Percentiles rank a stretch among this genome's conserved stretches.
Evolutionary conservation across 768 basidiomycete genomes (phyloP).

Genomic region (Coprinellus micaceus): DNA sequence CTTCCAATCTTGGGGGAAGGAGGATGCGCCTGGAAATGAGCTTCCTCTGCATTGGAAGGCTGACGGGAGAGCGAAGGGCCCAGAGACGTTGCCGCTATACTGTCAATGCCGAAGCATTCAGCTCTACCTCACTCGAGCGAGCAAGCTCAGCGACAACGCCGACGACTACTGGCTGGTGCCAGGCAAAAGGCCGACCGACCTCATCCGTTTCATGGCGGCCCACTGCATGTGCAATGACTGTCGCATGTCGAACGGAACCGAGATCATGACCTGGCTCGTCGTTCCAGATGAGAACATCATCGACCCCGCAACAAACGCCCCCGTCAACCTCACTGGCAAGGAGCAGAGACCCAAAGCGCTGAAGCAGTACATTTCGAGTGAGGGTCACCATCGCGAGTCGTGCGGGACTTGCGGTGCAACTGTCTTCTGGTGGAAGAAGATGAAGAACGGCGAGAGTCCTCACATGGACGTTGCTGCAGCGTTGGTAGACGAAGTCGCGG

Average conservation of each 20-base stretch:
- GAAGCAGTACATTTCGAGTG: slow-evolving; percentile 15
- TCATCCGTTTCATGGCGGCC: slow-evolving; percentile 21
- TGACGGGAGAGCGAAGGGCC: not conserved
- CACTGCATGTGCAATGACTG: slow-evolving; percentile 27
- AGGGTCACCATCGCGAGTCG: slow-evolving; percentile 15
- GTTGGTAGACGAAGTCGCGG: slow-evolving; percentile 4
- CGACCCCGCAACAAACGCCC: slow-evolving; percentile 10
- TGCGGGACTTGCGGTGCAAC: slow-evolving; percentile 19
- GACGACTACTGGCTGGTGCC: slow-evolving; percentile 28
- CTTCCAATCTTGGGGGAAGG: slow-evolving; percentile 11
- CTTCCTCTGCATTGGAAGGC: slow-evolving; percentile 21
- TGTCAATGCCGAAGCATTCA: slow-evolving; percentile 17
- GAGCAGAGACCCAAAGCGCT: slow-evolving; percentile 11
- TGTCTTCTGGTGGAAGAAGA: slow-evolving; percentile 16
- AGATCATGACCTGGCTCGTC: slow-evolving; percentile 25
- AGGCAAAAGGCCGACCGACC: slow-evolving; percentile 7
- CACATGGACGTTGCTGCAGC: slow-evolving; percentile 7
- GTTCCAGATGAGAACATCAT: slow-evolving; percentile 21
- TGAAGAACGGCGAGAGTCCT: not conserved
- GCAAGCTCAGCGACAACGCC: slow-evolving; percentile 9
- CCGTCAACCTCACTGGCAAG: slow-evolving; percentile 10
- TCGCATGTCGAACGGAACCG: slow-evolving; percentile 21
- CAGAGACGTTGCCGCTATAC: slow-evolving; percentile 4
- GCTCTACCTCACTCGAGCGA: slow-evolving; percentile 12
- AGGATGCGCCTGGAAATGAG: not conserved